These are phyloP conservation scores for Lasiosphaeria miniovina DNA, from an alignment of 495 filamentous ascomycete genomes.

Conservation along the genomic window DNA sequence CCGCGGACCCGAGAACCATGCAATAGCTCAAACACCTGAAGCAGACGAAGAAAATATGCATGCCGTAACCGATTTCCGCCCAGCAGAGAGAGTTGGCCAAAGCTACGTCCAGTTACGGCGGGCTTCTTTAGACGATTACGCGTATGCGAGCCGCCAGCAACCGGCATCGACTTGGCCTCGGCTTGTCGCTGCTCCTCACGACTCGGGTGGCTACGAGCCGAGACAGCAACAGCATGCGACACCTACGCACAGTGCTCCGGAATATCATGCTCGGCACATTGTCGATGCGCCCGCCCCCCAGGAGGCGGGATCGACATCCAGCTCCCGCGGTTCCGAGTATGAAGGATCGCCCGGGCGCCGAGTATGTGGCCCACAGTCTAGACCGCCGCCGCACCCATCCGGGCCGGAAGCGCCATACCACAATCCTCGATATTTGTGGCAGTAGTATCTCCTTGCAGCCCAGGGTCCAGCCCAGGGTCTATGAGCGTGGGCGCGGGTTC, in stretches of 20 bases:
- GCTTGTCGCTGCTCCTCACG: background rate
- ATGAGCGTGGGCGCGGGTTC: no score
- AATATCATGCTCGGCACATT: background rate
- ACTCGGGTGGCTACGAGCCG: background rate
- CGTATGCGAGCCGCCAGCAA: background rate
- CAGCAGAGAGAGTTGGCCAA: background rate
- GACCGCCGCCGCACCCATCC: background rate
- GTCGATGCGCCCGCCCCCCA: background rate
- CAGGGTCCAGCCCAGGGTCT: no score
- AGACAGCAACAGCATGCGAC: background rate
- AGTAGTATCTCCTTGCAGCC: background rate
- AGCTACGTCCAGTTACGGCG: background rate
- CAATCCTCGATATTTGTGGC: conserved; percentile 1
- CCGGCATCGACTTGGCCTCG: background rate
- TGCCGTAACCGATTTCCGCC: background rate
- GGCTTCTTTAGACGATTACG: background rate
- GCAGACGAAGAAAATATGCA: background rate
- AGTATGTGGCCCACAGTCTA: background rate
- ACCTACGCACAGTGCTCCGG: background rate
- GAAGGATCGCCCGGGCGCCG: background rate
- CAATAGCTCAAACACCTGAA: background rate
- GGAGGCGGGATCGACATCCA: background rate
- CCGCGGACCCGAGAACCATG: conserved; percentile 18
- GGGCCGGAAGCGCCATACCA: background rate
- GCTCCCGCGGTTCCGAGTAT: background rate